phyloP scores from a whole-genome alignment of 371 early-diverging fungal genomes.

The Zopfochytrium polystomum region DNA sequence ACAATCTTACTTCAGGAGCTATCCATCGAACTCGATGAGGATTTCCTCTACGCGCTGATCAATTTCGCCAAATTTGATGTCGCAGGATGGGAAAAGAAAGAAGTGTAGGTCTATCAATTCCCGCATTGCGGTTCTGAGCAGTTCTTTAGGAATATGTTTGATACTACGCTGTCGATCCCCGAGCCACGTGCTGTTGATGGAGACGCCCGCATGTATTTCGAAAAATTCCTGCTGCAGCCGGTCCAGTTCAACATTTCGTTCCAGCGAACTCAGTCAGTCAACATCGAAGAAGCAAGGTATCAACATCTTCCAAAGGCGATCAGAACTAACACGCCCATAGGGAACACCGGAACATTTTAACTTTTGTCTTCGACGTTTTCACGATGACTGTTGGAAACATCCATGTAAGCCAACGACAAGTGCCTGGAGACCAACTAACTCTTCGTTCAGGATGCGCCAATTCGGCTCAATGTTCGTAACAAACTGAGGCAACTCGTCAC shows the following conservation, averaged over 20 bases:
- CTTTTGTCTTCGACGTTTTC: slow-evolving; percentile 75
- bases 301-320: slow-evolving; percentile 20
- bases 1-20: slow-evolving; percentile 87
- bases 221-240: slow-evolving; percentile 90
- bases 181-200: slow-evolving; percentile 66
- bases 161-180: slow-evolving; percentile 53
- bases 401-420: slow-evolving; percentile 54
- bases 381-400: slow-evolving; percentile 97
- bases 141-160: slow-evolving; percentile 31
- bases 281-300: slow-evolving; percentile 55
- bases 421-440: not conserved
- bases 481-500: not conserved
- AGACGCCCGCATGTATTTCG: slow-evolving; percentile 83
- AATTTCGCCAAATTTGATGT: slow-evolving; percentile 79
- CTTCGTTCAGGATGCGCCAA: slow-evolving; percentile 71
- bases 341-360: slow-evolving; percentile 31
- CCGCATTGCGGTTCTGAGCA: not conserved
- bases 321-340: slow-evolving; percentile 27
- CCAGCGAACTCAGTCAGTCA: slow-evolving; percentile 73
- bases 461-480: slow-evolving; percentile 67
- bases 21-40: slow-evolving; percentile 88
- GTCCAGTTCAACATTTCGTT: slow-evolving; percentile 92
- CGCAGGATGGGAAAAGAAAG: slow-evolving; percentile 50
- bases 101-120: slow-evolving; percentile 17
- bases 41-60: slow-evolving; percentile 77